A percentile compares a stretch with the other conserved stretches of the same genome.
These are phyloP conservation scores for Chamaecyparis obtusa DNA, from an alignment of 75 land plant genomes.

Conservation along the genomic window DNA sequence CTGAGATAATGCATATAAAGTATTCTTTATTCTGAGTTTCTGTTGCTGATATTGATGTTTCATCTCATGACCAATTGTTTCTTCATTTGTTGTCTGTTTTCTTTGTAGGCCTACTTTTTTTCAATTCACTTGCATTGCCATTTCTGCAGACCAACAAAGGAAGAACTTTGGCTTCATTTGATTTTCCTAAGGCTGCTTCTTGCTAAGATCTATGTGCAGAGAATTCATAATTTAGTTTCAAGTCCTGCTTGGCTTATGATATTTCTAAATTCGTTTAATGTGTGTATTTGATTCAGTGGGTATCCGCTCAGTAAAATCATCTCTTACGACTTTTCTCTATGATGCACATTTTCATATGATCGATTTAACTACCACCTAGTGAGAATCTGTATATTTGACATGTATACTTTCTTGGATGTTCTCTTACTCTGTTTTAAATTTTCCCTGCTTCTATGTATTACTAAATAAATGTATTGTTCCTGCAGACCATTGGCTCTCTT, in stretches of 20 bases:
- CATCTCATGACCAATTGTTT: background rate
- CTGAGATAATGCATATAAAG: background rate
- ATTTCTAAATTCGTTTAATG: background rate
- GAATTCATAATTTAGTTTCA: background rate
- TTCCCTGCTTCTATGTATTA: background rate
- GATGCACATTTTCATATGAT: background rate
- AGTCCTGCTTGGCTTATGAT: background rate
- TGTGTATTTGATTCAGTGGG: background rate
- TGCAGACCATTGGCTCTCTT: conserved; percentile 78
- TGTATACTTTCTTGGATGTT: background rate
- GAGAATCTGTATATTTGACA: background rate
- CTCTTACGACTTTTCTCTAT: background rate
- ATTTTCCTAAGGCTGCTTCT: no score
- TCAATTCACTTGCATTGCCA: background rate
- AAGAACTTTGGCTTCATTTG: no score
- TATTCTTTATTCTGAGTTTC: background rate
- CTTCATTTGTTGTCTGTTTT: background rate
- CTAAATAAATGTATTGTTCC: background rate
- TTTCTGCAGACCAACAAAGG: no score
- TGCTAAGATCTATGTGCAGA: no score
- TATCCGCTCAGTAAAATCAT: background rate
- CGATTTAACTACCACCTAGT: background rate
- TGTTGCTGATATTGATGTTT: background rate
- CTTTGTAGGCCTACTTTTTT: background rate
- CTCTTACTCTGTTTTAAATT: background rate